Base-by-base conservation (phyloP, 225 moss, liverwort and hornwort species). In the Asterella californica region DNA sequence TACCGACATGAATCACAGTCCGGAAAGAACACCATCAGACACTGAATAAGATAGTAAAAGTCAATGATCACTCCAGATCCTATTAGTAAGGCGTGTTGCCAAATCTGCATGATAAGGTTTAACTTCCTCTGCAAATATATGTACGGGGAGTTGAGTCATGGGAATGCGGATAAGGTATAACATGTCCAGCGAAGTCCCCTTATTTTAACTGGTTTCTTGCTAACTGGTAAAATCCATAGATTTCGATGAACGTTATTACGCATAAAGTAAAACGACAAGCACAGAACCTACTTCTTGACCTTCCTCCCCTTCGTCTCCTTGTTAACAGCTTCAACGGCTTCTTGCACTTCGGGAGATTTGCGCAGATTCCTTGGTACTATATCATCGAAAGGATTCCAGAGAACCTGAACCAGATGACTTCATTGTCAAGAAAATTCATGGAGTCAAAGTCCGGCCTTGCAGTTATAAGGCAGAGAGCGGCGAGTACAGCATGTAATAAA, bases 361-460 rank as follows among this genome's bases (percentile, higher is more conserved):
- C 24, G 50, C 27, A 89, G 70, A 77, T 70, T 79, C 86, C 92
- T 90, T 81, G 92, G 89, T 69, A 99, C 82, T 48, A 99, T 70
- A 82, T 99, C 99, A 89, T 99, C 99, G 84, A 94, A 99, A 52
- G 99, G 99, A 91, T 99, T 99, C 99, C 99, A 99, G 83, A 99
- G 92, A 88, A 99, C 99, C 94, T 94, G 94, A 89, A 89, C 86
- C 92, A 93, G 84, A 87, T 87, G 88, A 91, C 85, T 88, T 88
- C 90, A 92, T 89, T 91, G 92, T 94, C 94, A 94, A 92, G 78
- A 87, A 92, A 92, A 90, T 77, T 84, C 42, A 71, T 76, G 46
- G 37, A 77, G 76, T 82, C 76, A 82, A 82, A 73, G 10, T 25
- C 37, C 36, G n/a, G 50, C 67, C 65, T 66, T 45, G 37, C 61